These are phyloP conservation scores for Cyclotella cryptica DNA, from an alignment of 108 stramenopile genomes.

Conservation along the genomic window DNA sequence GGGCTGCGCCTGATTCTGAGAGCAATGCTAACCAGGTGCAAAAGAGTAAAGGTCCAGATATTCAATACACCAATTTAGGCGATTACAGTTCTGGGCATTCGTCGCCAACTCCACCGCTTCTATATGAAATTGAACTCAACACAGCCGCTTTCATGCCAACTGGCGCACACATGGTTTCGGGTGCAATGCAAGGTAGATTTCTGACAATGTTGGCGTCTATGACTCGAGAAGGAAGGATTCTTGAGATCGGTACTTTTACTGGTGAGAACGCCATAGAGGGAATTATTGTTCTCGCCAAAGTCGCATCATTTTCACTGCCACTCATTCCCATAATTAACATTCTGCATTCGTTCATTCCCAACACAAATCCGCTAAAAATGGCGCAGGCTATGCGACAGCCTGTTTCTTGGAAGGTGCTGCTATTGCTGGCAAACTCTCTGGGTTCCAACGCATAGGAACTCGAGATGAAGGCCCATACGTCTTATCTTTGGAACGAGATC, in stretches of 20 bases:
- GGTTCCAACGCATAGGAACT: conserved; percentile 27
- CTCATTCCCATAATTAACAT: no score
- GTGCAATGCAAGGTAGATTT: conserved; percentile 80
- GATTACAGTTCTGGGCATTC: conserved; percentile 81
- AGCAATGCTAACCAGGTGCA: no score
- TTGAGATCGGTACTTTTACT: conserved; percentile 94
- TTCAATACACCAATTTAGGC: conserved; percentile 72
- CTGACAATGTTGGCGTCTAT: conserved; percentile 79
- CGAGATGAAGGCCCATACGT: conserved; percentile 72
- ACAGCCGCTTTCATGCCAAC: conserved; percentile 69
- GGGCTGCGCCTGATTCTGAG: no score
- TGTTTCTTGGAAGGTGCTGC: conserved; percentile 83
- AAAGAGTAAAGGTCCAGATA: no score
- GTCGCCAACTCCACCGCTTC: conserved; percentile 59
- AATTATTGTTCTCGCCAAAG: no score
- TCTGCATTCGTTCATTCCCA: no score
- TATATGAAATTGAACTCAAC: conserved; percentile 78
- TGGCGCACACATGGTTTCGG: conserved; percentile 91
- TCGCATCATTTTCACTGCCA: no score
- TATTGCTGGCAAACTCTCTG: conserved; percentile 53
- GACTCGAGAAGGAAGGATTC: conserved; percentile 76
- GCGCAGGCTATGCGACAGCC: conserved; percentile 92
- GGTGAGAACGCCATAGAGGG: no score
- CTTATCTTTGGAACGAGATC: conserved; percentile 83
- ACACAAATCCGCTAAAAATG: no score